Evolutionary conservation across 2,329 filamentous ascomycete species (phyloP), one percentile per base, ranked within the genome.

Genomic region (Ceratocystis cubensis): DNA sequence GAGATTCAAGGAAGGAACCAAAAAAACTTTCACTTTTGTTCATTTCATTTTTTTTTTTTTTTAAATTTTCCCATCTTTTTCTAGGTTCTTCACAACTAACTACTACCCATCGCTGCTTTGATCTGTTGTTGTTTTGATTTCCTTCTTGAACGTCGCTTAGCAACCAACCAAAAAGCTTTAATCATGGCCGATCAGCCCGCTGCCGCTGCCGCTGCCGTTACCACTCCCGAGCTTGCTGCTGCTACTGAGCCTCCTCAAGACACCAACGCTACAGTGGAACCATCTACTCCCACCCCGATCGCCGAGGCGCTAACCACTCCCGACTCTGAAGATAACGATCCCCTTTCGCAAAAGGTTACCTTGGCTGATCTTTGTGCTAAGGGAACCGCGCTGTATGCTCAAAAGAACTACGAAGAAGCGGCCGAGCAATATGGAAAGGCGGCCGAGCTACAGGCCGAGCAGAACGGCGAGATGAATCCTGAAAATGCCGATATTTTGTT

Each of bases 401-500:
- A 92, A 73, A 96, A 93, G 78, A 89, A 95, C 75, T 96, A 91
- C 76, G 84, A 88, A 65, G 86, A 87, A 62, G 91, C 94, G 8
- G 85, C 91, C 66, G 93, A 97, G 73, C 80, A 92, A 69, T 97
- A 92, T 78, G 92, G 91, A 56, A 84, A 87, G 73, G 94, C 94
- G 41, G 90, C 90, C 66, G 89, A 95, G 75, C 82, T 96, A 69
- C 94, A 99, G 77, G 90, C 89, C 67, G 85, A 90, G 75, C 80
- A 96, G 75, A 94, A 96, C 75, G 94, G 93, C 75, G 94, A 97
- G 77, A 89, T 95, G 82, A 86, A 86, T 17, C 85, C 89, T 3
- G 87, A 91, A 67, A 99, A 99, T 72, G 93, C 92, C 63, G 93
- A 97, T 74, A 84, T 99, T 61, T 84, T 97, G 22, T 99, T 96